phyloP scores from a whole-genome alignment of 495 filamentous ascomycete species.

The Sabuloglossum arenarium region DNA sequence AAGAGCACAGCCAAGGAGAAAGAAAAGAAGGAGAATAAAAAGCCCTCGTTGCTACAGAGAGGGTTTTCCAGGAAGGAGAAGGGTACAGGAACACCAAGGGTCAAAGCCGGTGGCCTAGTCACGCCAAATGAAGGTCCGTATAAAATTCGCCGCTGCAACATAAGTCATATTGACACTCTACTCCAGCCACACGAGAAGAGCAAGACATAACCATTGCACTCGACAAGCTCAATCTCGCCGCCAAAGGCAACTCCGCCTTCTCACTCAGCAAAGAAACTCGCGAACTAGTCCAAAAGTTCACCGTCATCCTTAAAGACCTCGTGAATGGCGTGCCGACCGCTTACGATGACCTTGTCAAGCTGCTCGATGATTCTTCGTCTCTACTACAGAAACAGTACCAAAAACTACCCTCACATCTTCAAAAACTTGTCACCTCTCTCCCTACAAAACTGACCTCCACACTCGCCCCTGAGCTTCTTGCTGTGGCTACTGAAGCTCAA shows the following conservation, averaged over 20 bases:
- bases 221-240: constrained; percentile 57
- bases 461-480: constrained; percentile 61
- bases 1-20: constrained; percentile 21
- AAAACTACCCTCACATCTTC: constrained; percentile 48
- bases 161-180: constrained; percentile 6
- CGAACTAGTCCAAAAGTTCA: constrained; percentile 64
- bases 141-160: constrained; percentile 6
- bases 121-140: constrained; percentile 9
- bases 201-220: constrained; percentile 59
- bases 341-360: constrained; percentile 64
- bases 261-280: constrained; percentile 62
- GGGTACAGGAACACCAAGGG: background rate
- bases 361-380: constrained; percentile 59
- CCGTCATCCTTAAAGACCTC: constrained; percentile 74
- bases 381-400: constrained; percentile 50
- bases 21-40: constrained; percentile 13
- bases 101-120: constrained; percentile 2
- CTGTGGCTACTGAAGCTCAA: constrained; percentile 49
- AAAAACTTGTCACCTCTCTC: constrained; percentile 69
- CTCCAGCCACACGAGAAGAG: constrained; percentile 28
- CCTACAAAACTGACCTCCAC: constrained; percentile 58
- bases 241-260: constrained; percentile 60
- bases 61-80: constrained; percentile 1
- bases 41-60: constrained; percentile 8
- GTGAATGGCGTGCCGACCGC: constrained; percentile 81